Evolutionary conservation across 805 yeast genomes (phyloP), one percentile per base, ranked within the genome.

Genomic region (Kluyveromyces lactis): DNA sequence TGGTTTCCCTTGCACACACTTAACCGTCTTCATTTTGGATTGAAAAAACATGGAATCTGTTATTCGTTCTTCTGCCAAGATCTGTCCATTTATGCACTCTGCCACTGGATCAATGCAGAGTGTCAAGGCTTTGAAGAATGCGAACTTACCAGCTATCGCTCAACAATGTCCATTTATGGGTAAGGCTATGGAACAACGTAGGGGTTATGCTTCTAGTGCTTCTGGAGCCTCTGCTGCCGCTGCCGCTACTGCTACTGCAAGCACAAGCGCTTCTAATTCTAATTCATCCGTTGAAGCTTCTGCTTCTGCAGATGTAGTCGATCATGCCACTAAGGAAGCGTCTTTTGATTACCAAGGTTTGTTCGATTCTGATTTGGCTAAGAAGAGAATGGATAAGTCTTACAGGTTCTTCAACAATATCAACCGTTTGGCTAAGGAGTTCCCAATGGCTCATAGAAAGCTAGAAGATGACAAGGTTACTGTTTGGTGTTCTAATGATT

Each of bases 401-500:
- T 92, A 92, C 66, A 81, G 99, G 53, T 90, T 75, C 63, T 92
- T 92, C 74, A 92, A 92, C 75, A 92, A 92, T 71, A 87, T 92
- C 69, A 92, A 92, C 71, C 80, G 99, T 51, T 72, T 92, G 52
- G 97, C 97, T 35, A 71, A 78, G 44, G 95, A 90, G 59, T 92
- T 86, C 58, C 99, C 99, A 32, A 69, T 69, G 54, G 98, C 98
- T 27, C 98, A 92, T 58, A 76, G 92, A 49, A 72, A 79, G 42
- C 45, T 57, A 27, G 86, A 81, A 55, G 68, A 68, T 12, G 95
- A 86, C 54, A 84, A 84, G 58, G 98, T 92, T 43, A 87, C 95
- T 38, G 98, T 92, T 42, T 92, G 99, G 99, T 92, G 99, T 58
- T 89, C 98, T 31, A 92, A 92, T 62, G 99, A 92, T 64, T 92